phyloP scores from a whole-genome alignment of 1,284 basidiomycete species.

The Ceratorhiza oryzae-sativae region DNA sequence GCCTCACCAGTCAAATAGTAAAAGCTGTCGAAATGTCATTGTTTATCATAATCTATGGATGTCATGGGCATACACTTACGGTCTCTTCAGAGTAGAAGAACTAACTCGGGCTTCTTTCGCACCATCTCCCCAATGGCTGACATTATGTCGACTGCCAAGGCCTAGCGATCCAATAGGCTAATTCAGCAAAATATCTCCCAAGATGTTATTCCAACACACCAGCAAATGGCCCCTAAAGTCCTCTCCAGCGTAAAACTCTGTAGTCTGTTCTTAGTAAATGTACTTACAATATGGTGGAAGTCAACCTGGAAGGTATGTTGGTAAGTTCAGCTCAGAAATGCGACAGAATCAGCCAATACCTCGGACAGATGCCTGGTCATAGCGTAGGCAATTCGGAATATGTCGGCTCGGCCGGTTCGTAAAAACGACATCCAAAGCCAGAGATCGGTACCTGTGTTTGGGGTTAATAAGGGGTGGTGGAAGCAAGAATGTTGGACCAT shows the following conservation, averaged over 20 bases:
- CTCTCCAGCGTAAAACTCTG: not conserved
- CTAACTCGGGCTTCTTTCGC: constrained; percentile 56
- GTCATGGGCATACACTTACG: constrained; percentile 43
- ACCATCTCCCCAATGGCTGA: constrained; percentile 58
- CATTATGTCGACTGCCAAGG: constrained; percentile 55
- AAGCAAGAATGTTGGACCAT: not conserved
- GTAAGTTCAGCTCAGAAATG: not conserved
- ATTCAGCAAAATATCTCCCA: not conserved
- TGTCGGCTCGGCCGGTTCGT: constrained; percentile 55
- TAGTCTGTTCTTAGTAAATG: not conserved
- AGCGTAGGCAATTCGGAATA: constrained; percentile 54
- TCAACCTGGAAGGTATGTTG: constrained; percentile 46
- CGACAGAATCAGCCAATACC: not conserved
- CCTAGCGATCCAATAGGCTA: constrained; percentile 38
- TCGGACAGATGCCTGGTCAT: constrained; percentile 57
- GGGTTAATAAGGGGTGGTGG: not conserved
- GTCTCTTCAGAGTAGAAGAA: constrained; percentile 52
- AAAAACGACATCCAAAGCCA: constrained; percentile 59
- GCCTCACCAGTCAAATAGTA: constrained; percentile 34
- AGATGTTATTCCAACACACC: constrained; percentile 36
- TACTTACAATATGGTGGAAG: constrained; percentile 51
- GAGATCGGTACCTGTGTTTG: constrained; percentile 51
- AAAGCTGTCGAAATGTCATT: not conserved
- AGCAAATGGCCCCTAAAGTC: constrained; percentile 50
- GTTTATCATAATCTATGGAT: constrained; percentile 46